Conservation (phyloP, 1,139 yeast genomes). For the Schwanniomyces etchellsii region DNA sequence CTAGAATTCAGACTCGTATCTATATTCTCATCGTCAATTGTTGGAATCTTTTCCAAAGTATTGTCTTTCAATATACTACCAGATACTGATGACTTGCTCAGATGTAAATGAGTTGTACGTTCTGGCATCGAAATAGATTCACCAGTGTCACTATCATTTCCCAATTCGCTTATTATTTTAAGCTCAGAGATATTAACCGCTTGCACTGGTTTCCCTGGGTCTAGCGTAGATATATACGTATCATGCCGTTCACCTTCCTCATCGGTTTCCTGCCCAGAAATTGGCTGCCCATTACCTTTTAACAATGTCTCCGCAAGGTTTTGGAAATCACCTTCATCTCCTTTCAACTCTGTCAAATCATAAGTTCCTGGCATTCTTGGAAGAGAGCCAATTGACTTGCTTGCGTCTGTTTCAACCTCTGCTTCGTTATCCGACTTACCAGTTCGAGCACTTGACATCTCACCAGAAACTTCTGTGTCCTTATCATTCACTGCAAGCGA, state of each 20-base stretch:
- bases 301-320: slow-evolving; percentile 2
- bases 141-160: slow-evolving; percentile 4
- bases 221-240: slow-evolving; percentile 26
- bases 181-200: slow-evolving; percentile 1
- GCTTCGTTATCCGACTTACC: slow-evolving; percentile 1
- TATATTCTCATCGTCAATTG: slow-evolving; percentile 32
- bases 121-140: slow-evolving; percentile 3
- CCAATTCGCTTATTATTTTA: slow-evolving; percentile 6
- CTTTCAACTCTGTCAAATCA: slow-evolving; percentile 48
- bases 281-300: background rate
- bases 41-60: slow-evolving; percentile 26
- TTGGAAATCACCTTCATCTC: slow-evolving; percentile 8
- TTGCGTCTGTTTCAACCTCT: slow-evolving; percentile 4
- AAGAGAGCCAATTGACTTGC: slow-evolving; percentile 13
- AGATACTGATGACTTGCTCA: slow-evolving; percentile 6
- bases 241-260: background rate
- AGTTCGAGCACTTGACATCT: background rate
- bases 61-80: slow-evolving; percentile 17
- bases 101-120: too few relatives aligned
- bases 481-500: too few relatives aligned
- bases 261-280: background rate
- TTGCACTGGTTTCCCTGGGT: slow-evolving; percentile 33
- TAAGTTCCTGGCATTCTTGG: slow-evolving; percentile 61
- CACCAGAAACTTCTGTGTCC: background rate
- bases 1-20: slow-evolving; percentile 1